These are phyloP conservation scores for Xylariales sp. DNA, from an alignment of 2,329 filamentous ascomycete species.

Conservation along the genomic window DNA sequence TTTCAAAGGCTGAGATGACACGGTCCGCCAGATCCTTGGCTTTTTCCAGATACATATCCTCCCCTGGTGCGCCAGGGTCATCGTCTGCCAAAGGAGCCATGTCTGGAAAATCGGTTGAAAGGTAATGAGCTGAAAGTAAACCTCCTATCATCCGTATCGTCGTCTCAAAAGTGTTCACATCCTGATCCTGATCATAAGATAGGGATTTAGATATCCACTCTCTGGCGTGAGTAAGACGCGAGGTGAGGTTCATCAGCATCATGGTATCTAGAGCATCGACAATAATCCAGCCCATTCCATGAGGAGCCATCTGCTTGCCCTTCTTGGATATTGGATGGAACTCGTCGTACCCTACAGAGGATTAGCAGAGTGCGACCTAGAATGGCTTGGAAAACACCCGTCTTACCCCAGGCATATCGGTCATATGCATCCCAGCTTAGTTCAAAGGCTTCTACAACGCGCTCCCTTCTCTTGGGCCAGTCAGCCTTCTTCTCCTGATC, in stretches of 20 bases:
- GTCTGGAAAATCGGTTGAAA: constrained; percentile 79
- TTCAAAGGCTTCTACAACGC: constrained; percentile 84
- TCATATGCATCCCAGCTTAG: constrained; percentile 92
- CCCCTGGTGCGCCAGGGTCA: constrained; percentile 66
- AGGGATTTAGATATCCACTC: constrained; percentile 82
- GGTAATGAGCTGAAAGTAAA: constrained; percentile 86
- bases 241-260: constrained; percentile 97
- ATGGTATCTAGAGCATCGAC: constrained; percentile 93
- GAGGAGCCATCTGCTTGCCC: constrained; percentile 77
- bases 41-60: constrained; percentile 94
- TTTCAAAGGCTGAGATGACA: constrained; percentile 82
- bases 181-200: constrained; percentile 85
- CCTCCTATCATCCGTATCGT: constrained; percentile 97
- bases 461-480: constrained; percentile 74
- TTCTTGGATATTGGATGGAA: constrained; percentile 79
- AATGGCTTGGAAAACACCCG: too few relatives aligned
- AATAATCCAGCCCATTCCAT: constrained; percentile 96
- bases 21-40: constrained; percentile 89
- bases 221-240: constrained; percentile 74
- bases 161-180: constrained; percentile 96
- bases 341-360: constrained; percentile 66
- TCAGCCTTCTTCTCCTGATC: constrained; percentile 45
- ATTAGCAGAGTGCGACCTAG: constrained; percentile 19
- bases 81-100: constrained; percentile 70
- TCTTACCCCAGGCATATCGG: constrained; percentile 88